Evolutionary conservation across 225 moss, liverwort and hornwort species (phyloP), one percentile per base, ranked within the genome.

Genomic region (Pseudisothecium myosuroides): DNA sequence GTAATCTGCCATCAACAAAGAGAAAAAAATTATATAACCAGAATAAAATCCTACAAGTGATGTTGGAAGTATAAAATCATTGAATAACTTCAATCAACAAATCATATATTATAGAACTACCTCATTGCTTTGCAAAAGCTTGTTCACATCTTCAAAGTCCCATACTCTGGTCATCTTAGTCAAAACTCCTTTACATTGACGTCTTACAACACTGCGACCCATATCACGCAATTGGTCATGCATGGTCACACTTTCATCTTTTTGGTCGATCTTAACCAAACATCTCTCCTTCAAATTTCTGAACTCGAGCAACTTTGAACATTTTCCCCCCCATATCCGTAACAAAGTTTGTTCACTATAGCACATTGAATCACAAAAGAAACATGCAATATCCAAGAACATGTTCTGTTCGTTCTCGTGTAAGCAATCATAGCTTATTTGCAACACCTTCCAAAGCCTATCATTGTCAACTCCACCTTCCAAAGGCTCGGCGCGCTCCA

Each of bases 271-370:
- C 14, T 39, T 69, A 7, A 69, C 23, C 39, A 69, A 69, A 69
- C 69, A 69, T 39, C 69, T 69, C 23, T 69, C 69, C 39, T 69
- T 69, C 69, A 69, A 39, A 39, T 69, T 69, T 69, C 24, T 8
- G 2, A 69, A 14, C 4, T 69, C 69, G 5, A 39, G 1, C 7
- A 2, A 6, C 3, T 68, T 68, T 1, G n/a, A 68, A 24, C 0
- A 1, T 41, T 41, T 1, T 1, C 69, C 41, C 23, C 41, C 41
- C 41, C 41, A 41, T 39, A 69, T 69, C 3, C 14, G 14, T 14
- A 69, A 24, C 2, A 69, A 1, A 39, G 69, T 41, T 0, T 69
- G 3, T 1, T 69, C 41, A 69, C 8, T 3, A 69, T 69, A 69
- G 4, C 0, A 14, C 8, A 69, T 0, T 1, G 14, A 39, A 26